Evolutionary conservation across 805 yeast species (phyloP).

Genomic region (Myxozyma neglecta): DNA sequence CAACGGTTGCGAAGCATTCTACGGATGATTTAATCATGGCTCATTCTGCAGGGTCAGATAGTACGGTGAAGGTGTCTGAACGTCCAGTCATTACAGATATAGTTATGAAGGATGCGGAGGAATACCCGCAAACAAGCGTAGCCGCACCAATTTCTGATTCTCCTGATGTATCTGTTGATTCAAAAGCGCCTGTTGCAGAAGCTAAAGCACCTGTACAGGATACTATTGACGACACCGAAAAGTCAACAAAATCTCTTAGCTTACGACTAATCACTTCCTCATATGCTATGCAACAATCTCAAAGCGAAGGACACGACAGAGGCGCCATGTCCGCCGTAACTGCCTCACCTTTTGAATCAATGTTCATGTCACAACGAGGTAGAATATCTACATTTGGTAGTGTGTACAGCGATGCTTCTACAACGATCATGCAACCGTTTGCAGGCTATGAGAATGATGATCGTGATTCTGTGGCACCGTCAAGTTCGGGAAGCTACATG

Average conservation of each 20-base stretch:
- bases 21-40: too few species aligned
- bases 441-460: constrained; percentile 14
- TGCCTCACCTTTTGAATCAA: constrained; percentile 3
- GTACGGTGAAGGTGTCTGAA: too few species aligned
- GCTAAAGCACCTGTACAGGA: neutral
- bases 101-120: too few species aligned
- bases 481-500: neutral
- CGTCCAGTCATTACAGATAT: too few species aligned
- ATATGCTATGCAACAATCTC: constrained; percentile 1
- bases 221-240: neutral
- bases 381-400: constrained; percentile 9
- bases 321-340: neutral
- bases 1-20: too few species aligned
- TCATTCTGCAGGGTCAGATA: too few species aligned
- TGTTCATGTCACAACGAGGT: constrained; percentile 6
- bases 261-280: neutral
- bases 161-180: too few species aligned
- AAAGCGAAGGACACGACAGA: neutral
- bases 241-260: neutral
- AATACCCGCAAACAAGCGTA: too few species aligned
- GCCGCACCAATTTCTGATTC: too few species aligned
- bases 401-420: constrained; percentile 19
- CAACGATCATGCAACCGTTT: constrained; percentile 28
- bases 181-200: too few species aligned
- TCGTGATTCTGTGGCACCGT: constrained; percentile 3